These are phyloP conservation scores for Clarireedia monteithiana DNA, from an alignment of 2,329 filamentous ascomycete genomes.

Conservation along the genomic window DNA sequence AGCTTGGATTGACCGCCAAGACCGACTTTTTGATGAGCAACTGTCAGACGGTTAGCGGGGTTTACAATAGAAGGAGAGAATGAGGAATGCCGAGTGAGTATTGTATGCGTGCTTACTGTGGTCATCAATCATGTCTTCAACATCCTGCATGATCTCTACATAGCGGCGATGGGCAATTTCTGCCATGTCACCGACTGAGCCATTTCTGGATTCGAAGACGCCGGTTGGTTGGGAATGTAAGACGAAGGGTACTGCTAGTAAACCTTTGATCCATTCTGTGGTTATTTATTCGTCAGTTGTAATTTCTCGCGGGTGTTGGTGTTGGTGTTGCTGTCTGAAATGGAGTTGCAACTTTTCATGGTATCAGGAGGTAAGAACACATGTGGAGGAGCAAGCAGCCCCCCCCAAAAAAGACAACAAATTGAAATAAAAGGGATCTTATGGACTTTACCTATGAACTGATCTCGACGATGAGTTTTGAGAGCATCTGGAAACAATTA, in stretches of 20 bases:
- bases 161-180: constrained; percentile 79
- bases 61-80: no score
- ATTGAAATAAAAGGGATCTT: not conserved
- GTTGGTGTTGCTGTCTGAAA: not conserved
- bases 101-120: constrained; percentile 54
- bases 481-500: constrained; percentile 44
- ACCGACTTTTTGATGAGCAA: constrained; percentile 59
- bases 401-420: no score
- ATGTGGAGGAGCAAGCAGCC: not conserved
- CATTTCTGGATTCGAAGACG: constrained; percentile 62
- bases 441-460: constrained; percentile 60
- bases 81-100: no score
- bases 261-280: constrained; percentile 89
- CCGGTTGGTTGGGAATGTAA: constrained; percentile 92
- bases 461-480: constrained; percentile 84
- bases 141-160: constrained; percentile 89
- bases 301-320: no score
- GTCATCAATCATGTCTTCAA: constrained; percentile 85
- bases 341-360: not conserved
- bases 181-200: constrained; percentile 63
- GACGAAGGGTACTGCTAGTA: constrained; percentile 92
- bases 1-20: constrained; percentile 75
- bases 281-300: not conserved
- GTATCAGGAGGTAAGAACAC: not conserved
- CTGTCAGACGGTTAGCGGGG: constrained; percentile 34